Evolutionary conservation across 78 protist species (phyloP).

Genomic region (Blattamonas nauphoetae): DNA sequence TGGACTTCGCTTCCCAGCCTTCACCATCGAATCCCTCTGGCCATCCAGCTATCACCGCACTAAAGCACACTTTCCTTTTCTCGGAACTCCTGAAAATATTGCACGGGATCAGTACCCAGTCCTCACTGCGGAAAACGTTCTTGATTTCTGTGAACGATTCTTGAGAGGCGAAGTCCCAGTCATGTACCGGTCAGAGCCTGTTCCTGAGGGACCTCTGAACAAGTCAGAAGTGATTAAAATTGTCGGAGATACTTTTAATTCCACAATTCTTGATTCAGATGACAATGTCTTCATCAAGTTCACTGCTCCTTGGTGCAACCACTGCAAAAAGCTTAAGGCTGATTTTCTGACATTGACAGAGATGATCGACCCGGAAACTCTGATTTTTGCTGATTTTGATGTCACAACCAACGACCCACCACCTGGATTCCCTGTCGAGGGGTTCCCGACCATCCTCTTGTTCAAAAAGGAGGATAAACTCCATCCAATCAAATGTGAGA

Average conservation of each 20-base stretch:
- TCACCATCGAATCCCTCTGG: not conserved
- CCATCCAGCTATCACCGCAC: not conserved
- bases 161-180: not conserved
- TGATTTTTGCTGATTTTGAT: not conserved
- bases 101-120: not conserved
- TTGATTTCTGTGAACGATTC: not conserved
- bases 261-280: not conserved
- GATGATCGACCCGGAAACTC: not conserved
- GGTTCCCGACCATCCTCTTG: not conserved
- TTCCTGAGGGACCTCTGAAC: not conserved
- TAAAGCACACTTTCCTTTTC: not conserved
- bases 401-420: not conserved
- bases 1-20: not conserved
- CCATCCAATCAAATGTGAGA: not conserved
- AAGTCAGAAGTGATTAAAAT: not conserved
- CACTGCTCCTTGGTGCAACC: slow-evolving; percentile 1
- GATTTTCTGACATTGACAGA: not conserved
- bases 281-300: not conserved
- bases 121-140: not conserved
- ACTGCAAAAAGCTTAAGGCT: not conserved
- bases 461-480: not conserved
- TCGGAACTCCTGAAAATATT: too few species aligned
- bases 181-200: not conserved
- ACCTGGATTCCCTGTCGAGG: not conserved
- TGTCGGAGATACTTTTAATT: not conserved